phyloP scores from a whole-genome alignment of 495 filamentous ascomycete species.

The Talaromyces proteolyticus region DNA sequence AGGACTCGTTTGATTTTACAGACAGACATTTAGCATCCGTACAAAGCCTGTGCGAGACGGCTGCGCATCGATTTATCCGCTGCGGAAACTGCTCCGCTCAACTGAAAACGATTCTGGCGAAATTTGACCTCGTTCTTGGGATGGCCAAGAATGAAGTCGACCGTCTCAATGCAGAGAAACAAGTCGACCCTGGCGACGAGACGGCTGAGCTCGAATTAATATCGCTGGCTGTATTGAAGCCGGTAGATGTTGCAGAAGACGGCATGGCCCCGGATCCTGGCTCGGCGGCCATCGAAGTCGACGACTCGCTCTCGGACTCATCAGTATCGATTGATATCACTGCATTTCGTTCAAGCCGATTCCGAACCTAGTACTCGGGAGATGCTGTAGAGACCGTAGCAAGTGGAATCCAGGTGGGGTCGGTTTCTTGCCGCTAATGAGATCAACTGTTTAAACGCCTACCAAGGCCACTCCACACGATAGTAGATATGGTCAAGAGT shows the following conservation, averaged over 20 bases:
- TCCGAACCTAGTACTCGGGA: slow-evolving; percentile 2
- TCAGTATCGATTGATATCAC: slow-evolving; percentile 36
- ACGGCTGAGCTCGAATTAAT: slow-evolving; percentile 9
- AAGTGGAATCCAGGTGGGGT: no score
- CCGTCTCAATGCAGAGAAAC: slow-evolving; percentile 30
- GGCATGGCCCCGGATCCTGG: slow-evolving; percentile 9
- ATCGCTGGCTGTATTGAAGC: slow-evolving; percentile 11
- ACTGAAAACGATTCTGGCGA: slow-evolving; percentile 60
- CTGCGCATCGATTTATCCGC: slow-evolving; percentile 79
- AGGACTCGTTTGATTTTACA: slow-evolving; percentile 55
- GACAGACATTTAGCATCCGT: slow-evolving; percentile 74
- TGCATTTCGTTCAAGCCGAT: slow-evolving; percentile 32
- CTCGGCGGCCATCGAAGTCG: slow-evolving; percentile 31
- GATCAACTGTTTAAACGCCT: no score
- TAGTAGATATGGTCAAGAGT: no score
- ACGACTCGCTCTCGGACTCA: slow-evolving; percentile 28
- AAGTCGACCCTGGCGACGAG: slow-evolving; percentile 16
- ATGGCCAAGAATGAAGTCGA: slow-evolving; percentile 33
- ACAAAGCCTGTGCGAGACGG: slow-evolving; percentile 75
- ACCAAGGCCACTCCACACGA: no score
- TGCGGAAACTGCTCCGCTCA: slow-evolving; percentile 75
- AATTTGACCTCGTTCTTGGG: slow-evolving; percentile 37
- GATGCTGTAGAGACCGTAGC: no score
- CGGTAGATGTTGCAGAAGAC: slow-evolving; percentile 2
- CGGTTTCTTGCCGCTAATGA: no score